phyloP scores from a whole-genome alignment of 768 basidiomycete genomes.

The Vishniacozyma victoriae region DNA sequence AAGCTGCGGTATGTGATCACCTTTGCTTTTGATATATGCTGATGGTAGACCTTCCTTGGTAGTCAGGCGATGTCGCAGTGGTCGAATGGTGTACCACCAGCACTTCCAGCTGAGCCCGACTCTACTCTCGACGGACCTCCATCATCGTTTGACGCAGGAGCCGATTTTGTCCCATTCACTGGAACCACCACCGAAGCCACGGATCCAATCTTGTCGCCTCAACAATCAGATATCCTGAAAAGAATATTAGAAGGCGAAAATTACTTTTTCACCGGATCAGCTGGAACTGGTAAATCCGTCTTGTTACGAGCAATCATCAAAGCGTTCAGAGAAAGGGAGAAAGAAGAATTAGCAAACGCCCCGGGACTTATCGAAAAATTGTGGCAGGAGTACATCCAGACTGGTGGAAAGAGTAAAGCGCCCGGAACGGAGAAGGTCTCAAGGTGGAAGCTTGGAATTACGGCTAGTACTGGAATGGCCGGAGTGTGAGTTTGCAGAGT shows the following conservation, averaged over 20 bases:
- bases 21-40: not conserved
- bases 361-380: not conserved
- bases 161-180: too few relatives aligned
- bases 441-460: constrained; percentile 52
- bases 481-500: constrained; percentile 30
- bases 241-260: constrained; percentile 54
- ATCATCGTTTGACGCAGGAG: too few relatives aligned
- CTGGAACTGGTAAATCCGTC: constrained; percentile 95
- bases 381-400: not conserved
- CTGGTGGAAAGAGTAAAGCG: not conserved
- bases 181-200: too few relatives aligned
- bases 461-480: constrained; percentile 93
- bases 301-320: constrained; percentile 85
- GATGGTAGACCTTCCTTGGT: too few relatives aligned
- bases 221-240: constrained; percentile 25
- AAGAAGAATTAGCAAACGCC: too few relatives aligned
- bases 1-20: constrained; percentile 23
- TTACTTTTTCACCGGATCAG: constrained; percentile 94
- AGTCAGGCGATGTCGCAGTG: too few relatives aligned
- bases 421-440: not conserved
- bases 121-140: too few relatives aligned
- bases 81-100: too few relatives aligned
- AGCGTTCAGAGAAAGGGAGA: constrained; percentile 49
- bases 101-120: too few relatives aligned
- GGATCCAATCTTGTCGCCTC: constrained; percentile 25